Evolutionary conservation across 1,284 basidiomycete species (phyloP).

Genomic region (Sanguinoderma infundibulare): DNA sequence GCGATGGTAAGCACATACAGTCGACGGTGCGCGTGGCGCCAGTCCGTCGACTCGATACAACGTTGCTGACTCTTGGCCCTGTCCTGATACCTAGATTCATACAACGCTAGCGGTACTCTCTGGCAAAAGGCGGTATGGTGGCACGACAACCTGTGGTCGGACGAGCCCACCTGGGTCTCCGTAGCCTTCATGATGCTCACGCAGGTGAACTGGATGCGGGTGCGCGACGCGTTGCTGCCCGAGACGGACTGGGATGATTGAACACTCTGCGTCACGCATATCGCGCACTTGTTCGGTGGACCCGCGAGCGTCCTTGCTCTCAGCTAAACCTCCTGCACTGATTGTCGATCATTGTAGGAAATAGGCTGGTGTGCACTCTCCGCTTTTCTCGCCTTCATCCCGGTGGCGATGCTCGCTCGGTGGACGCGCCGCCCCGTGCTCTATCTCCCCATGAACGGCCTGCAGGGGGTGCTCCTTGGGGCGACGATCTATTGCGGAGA

Average conservation of each 20-base stretch:
- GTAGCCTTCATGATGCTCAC: background rate
- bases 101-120: background rate
- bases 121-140: constrained; percentile 8
- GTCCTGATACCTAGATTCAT: background rate
- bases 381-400: background rate
- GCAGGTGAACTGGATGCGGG: background rate
- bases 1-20: background rate
- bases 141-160: constrained; percentile 13
- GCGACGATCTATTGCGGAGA: background rate
- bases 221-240: background rate
- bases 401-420: constrained; percentile 9
- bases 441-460: constrained; percentile 3
- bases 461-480: constrained; percentile 5
- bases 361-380: background rate
- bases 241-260: background rate
- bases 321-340: background rate
- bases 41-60: background rate
- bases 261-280: constrained; percentile 5
- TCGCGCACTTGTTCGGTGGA: constrained; percentile 4
- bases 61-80: no score
- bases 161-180: background rate
- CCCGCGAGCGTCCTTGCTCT: background rate
- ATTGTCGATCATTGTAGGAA: background rate
- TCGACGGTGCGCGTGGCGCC: background rate
- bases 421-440: constrained; percentile 1